Base-by-base conservation (phyloP, 805 yeast genomes). In the Ogataea populi-albae region DNA sequence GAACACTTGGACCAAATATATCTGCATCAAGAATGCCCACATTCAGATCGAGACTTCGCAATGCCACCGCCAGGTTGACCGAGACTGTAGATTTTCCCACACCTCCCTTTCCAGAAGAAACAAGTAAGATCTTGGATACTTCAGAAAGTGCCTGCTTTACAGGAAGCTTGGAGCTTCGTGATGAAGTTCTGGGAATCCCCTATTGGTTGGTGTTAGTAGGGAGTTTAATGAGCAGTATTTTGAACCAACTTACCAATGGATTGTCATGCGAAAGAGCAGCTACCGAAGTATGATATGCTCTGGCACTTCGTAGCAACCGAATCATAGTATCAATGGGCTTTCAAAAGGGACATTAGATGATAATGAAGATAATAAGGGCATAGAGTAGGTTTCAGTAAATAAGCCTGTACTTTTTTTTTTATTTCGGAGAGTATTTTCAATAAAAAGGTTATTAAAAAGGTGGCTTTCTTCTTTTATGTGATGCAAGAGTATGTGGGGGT, bases 1-100 rank as follows among this genome's bases (percentile, higher is more conserved):
- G 95, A 5, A 86, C 60, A 2, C 89, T 81, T 0, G 95, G 95
- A 0, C 95, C 95, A 60, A 85, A 86, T 6, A 86, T 69, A 55
- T 86, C 95, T 0, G 82, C 84, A 52, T 86, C 95, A 9, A 86
- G 62, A 2, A 86, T 52, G 0, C 95, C 95, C 1, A 77, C 79
- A 15, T 68, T 69, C 27, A 73, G 61, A 1, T 84, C 83, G 19
- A 60, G 50, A 18, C 64, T 52, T 26, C 73, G 73, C 32, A 86
- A 57, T 0, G 86, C 73, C 23, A 81, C 52, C 0, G 95, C 89
- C 8, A 81, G 46, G 47, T 86, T 86, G 6, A 77, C 78, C 1
- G 81, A 64, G 1, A 83, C 85, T 0, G 91, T 83, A 2, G 88
- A 80, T 53, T 83, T 83, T 0, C 91, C 91, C 8, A 83, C 91